phyloP scores from a whole-genome alignment of 2,329 filamentous ascomycete species.

The Nemania sp. region DNA sequence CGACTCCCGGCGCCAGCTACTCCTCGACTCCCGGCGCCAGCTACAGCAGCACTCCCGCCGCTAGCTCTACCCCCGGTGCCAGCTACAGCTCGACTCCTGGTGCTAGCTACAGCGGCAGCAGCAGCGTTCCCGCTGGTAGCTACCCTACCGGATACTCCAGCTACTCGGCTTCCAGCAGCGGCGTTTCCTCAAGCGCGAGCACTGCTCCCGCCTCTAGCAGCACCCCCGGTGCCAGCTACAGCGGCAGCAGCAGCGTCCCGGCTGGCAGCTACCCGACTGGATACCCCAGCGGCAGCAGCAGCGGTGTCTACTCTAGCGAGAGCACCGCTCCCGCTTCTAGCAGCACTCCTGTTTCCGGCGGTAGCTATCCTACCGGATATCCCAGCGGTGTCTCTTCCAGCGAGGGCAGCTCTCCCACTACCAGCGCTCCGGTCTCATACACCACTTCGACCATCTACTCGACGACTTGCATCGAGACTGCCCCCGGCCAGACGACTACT shows the following conservation, averaged over 20 bases:
- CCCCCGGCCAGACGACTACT: slow-evolving; percentile 30
- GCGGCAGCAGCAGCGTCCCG: background rate
- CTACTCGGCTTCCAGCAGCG: background rate
- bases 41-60: background rate
- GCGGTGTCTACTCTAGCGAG: background rate
- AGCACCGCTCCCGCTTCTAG: background rate
- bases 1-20: background rate
- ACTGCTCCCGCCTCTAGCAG: background rate
- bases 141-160: slow-evolving; percentile 13
- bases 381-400: slow-evolving; percentile 1
- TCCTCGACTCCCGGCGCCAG: background rate
- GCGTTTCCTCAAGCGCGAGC: background rate
- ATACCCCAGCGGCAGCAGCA: slow-evolving; percentile 4
- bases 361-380: slow-evolving; percentile 12
- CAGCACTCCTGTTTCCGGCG: slow-evolving; percentile 3
- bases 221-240: slow-evolving; percentile 1
- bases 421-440: slow-evolving; percentile 17
- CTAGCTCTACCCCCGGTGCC: background rate
- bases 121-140: background rate
- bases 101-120: slow-evolving; percentile 5
- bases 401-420: slow-evolving; percentile 7
- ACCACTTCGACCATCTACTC: slow-evolving; percentile 42
- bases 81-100: background rate
- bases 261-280: slow-evolving; percentile 11
- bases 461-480: slow-evolving; percentile 33